phyloP scores from a whole-genome alignment of 768 basidiomycete genomes.

The Xerocomus spinulosus region DNA sequence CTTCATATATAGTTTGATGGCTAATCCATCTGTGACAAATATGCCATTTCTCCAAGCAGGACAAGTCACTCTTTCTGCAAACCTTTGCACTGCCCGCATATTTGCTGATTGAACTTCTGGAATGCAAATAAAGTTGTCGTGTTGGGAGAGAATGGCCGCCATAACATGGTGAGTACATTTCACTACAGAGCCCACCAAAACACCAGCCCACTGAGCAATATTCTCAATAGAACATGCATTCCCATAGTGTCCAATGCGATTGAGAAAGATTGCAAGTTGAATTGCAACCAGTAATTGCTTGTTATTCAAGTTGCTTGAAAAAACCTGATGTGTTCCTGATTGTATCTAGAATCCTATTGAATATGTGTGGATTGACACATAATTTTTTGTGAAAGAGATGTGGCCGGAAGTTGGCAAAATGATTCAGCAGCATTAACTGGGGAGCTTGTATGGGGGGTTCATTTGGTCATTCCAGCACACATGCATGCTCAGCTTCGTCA shows the following conservation, averaged over 20 bases:
- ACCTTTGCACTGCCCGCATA: neutral
- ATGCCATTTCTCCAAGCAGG: constrained; percentile 33
- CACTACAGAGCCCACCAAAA: neutral
- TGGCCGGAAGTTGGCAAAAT: constrained; percentile 8
- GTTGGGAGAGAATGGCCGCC: neutral
- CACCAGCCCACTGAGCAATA: constrained; percentile 7
- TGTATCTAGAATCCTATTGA: constrained; percentile 16
- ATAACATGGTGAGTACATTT: constrained; percentile 6
- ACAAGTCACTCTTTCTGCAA: neutral
- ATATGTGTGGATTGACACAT: constrained; percentile 20
- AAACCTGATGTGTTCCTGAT: constrained; percentile 25
- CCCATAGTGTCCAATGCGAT: constrained; percentile 23
- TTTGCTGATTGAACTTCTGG: neutral
- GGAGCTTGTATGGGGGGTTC: neutral
- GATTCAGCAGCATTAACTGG: neutral
- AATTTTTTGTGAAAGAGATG: constrained; percentile 26
- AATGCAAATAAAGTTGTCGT: neutral
- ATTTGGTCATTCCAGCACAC: neutral
- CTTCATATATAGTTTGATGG: constrained; percentile 11
- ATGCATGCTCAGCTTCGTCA: neutral
- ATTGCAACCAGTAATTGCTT: constrained; percentile 23
- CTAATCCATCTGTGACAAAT: constrained; percentile 37
- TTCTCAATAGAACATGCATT: constrained; percentile 11
- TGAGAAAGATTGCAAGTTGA: constrained; percentile 28
- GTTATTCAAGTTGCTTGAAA: constrained; percentile 13